Conservation (phyloP, 2,329 filamentous ascomycete genomes). For the Metarhizium guizhouense region DNA sequence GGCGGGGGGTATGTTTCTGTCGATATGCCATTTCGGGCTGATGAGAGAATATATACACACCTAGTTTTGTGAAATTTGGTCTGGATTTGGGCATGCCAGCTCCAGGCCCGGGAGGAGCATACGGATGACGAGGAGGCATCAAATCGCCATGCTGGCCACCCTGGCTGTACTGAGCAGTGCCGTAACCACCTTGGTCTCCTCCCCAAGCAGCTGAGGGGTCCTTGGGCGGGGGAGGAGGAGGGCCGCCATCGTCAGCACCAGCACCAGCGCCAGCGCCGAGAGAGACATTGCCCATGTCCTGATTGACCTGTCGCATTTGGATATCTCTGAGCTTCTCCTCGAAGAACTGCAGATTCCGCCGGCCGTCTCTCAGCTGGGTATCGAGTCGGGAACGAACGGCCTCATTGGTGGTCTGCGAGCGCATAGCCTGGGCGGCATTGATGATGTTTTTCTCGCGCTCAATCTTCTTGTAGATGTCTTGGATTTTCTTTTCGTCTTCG, state of each 20-base stretch:
- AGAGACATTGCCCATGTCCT: slow-evolving; percentile 58
- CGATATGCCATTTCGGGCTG: background rate
- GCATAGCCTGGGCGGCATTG: slow-evolving; percentile 89
- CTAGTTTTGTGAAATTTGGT: slow-evolving; percentile 92
- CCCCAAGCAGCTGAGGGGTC: slow-evolving; percentile 41
- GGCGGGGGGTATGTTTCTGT: too few relatives aligned
- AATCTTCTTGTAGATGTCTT: slow-evolving; percentile 92
- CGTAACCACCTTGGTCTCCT: slow-evolving; percentile 54
- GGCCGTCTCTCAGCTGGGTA: slow-evolving; percentile 86
- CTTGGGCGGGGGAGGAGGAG: slow-evolving; percentile 62
- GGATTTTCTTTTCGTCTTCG: slow-evolving; percentile 55
- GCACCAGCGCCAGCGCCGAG: slow-evolving; percentile 34
- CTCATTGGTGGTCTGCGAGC: slow-evolving; percentile 90
- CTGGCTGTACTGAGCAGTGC: slow-evolving; percentile 43
- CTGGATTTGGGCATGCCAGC: slow-evolving; percentile 62
- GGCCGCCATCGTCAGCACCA: slow-evolving; percentile 33
- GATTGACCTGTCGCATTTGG: slow-evolving; percentile 67
- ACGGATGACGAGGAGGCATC: slow-evolving; percentile 76
- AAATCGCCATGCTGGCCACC: slow-evolving; percentile 59
- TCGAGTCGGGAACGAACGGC: slow-evolving; percentile 84
- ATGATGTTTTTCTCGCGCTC: slow-evolving; percentile 94
- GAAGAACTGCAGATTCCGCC: slow-evolving; percentile 90
- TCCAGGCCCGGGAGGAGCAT: slow-evolving; percentile 57
- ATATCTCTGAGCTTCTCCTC: slow-evolving; percentile 86
- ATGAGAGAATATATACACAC: slow-evolving; percentile 40